These are phyloP conservation scores for Candida boidinii DNA, from an alignment of 805 yeast genomes.

Conservation along the genomic window DNA sequence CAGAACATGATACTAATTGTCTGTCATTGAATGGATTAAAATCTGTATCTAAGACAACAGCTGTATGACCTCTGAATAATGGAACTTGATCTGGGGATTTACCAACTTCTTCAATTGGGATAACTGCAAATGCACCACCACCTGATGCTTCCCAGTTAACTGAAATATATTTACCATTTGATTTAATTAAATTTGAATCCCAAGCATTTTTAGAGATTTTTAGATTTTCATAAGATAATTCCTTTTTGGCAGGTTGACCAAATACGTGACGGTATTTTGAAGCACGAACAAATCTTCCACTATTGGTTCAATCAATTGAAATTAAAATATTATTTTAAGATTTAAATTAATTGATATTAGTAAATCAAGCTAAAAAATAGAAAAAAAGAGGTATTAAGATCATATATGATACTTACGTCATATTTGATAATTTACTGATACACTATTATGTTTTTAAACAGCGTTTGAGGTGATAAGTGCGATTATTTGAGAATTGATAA, in stretches of 20 bases:
- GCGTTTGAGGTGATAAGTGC: too few relatives aligned
- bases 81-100: slow-evolving; percentile 92
- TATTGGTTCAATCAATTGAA: too few relatives aligned
- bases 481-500: too few relatives aligned
- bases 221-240: slow-evolving; percentile 64
- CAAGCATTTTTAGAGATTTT: slow-evolving; percentile 86
- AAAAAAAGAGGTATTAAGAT: slow-evolving; percentile 3
- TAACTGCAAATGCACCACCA: slow-evolving; percentile 95
- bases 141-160: slow-evolving; percentile 94
- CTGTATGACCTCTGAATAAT: slow-evolving; percentile 91
- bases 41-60: slow-evolving; percentile 90
- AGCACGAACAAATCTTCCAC: slow-evolving; percentile 90
- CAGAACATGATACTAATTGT: slow-evolving; percentile 71
- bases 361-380: too few relatives aligned
- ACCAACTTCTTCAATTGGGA: slow-evolving; percentile 81
- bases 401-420: background rate
- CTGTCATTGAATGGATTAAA: slow-evolving; percentile 85
- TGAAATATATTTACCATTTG: slow-evolving; percentile 78
- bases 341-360: too few relatives aligned
- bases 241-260: slow-evolving; percentile 78
- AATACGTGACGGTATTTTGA: slow-evolving; percentile 95
- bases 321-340: too few relatives aligned
- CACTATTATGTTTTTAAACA: too few relatives aligned
- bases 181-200: slow-evolving; percentile 85
- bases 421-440: too few relatives aligned